Percentiles rank a stretch among this genome's conserved stretches.
phyloP scores from a whole-genome alignment of 805 yeast genomes.

The Starmerella cellae region DNA sequence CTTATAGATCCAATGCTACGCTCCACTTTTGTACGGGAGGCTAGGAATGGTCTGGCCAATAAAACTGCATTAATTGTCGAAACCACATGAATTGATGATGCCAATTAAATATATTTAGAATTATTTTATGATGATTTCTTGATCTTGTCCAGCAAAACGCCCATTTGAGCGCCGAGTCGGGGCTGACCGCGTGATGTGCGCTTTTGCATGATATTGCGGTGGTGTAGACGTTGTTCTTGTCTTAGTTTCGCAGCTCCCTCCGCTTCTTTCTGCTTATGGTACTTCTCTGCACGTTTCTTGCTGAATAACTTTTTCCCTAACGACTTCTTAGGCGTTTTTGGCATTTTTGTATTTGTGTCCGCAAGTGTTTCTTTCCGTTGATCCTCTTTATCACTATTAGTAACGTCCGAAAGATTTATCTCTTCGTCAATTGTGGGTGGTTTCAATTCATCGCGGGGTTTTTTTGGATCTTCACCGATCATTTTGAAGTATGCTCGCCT shows the following conservation, averaged over 20 bases:
- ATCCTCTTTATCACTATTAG: conserved; percentile 18
- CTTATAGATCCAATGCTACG: too few relatives aligned
- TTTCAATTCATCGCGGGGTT: neutral
- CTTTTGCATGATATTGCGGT: conserved; percentile 35
- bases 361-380: conserved; percentile 9
- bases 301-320: conserved; percentile 30
- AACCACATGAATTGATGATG: too few relatives aligned
- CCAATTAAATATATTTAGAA: neutral
- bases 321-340: conserved; percentile 12
- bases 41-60: too few relatives aligned
- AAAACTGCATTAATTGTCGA: too few relatives aligned
- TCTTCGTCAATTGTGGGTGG: conserved; percentile 5
- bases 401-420: conserved; percentile 9
- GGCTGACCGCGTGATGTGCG: conserved; percentile 77
- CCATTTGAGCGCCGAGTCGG: conserved; percentile 77
- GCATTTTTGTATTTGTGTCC: conserved; percentile 1
- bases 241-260: conserved; percentile 33
- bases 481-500: conserved; percentile 71
- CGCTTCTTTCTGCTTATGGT: conserved; percentile 31
- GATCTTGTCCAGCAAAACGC: conserved; percentile 63
- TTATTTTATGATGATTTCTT: conserved; percentile 24
- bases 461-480: conserved; percentile 41
- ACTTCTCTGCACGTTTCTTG: conserved; percentile 34
- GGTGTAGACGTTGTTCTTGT: conserved; percentile 32
- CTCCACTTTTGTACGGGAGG: too few relatives aligned